Conservation (phyloP, 192 early-diverging fungal genomes). For the Coemansia sp. region DNA sequence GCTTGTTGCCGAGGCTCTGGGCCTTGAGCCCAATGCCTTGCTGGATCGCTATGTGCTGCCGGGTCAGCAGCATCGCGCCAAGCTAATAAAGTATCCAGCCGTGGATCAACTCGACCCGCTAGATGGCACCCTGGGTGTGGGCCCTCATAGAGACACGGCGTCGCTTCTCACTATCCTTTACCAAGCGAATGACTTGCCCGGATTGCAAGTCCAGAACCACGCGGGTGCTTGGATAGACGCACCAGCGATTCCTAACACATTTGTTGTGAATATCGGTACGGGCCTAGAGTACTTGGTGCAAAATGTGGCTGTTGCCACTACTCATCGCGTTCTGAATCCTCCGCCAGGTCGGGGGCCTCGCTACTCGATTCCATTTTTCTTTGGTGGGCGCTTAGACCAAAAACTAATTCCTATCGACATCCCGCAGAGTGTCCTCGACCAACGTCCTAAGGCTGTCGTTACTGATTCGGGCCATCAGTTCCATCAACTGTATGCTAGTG, state of each 20-base stretch:
- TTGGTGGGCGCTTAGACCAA: slow-evolving; percentile 45
- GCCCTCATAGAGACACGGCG: slow-evolving; percentile 51
- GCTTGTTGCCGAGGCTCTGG: slow-evolving; percentile 54
- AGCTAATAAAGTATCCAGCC: slow-evolving; percentile 35
- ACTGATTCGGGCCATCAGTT: slow-evolving; percentile 47
- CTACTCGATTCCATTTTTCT: slow-evolving; percentile 60
- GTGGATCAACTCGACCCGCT: slow-evolving; percentile 15
- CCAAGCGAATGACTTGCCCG: slow-evolving; percentile 58
- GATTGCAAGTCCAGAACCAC: slow-evolving; percentile 64
- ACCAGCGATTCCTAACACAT: slow-evolving; percentile 54
- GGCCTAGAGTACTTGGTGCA: slow-evolving; percentile 57
- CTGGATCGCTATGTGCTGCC: slow-evolving; percentile 11
- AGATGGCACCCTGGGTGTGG: slow-evolving; percentile 46
- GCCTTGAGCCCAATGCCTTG: slow-evolving; percentile 36
- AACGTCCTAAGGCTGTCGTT: slow-evolving; percentile 15
- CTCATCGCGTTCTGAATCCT: slow-evolving; percentile 60
- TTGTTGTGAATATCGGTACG: slow-evolving; percentile 69
- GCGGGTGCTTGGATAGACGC: slow-evolving; percentile 63
- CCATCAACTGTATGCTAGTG: background rate
- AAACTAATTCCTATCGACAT: slow-evolving; percentile 40
- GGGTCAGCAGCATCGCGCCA: slow-evolving; percentile 15
- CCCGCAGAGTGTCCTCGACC: slow-evolving; percentile 13
- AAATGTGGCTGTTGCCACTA: slow-evolving; percentile 55
- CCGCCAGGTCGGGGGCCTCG: slow-evolving; percentile 46
- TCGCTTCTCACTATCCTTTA: slow-evolving; percentile 55